Evolutionary conservation across 2,329 filamentous ascomycete genomes (phyloP), one percentile per base, ranked within the genome.

Genomic region (Aspergillus floridensis): DNA sequence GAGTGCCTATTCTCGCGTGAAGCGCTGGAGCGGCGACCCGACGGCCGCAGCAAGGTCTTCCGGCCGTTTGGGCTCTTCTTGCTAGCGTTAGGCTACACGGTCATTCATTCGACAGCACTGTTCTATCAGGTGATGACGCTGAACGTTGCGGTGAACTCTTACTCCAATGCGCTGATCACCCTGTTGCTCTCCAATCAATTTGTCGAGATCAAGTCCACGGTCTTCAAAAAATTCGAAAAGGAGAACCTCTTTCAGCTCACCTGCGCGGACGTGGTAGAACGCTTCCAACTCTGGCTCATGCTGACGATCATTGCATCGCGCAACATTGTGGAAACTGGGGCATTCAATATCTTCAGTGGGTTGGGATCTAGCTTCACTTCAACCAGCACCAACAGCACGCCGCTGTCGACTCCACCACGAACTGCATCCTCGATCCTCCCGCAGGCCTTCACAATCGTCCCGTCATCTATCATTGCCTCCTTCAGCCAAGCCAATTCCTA

Each of bases 151-250:
- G 93, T 99, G 68, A 99, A 99, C 76, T 97, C 93, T 0, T 99
- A 99, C 76, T 97, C 93, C 0, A 99, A 99, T 71, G 93, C 95
- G 0, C 81, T 99, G 4, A 82, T 99, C 35, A 97, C 95, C 0
- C 84, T 99, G 0, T 82, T 99, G 2, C 86, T 99, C 72, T 97
- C 93, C 6, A 99, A 98, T 71, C 96, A 99, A 72, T 99, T 99
- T 69, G 95, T 99, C 48, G 95, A 99, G 78, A 96, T 99, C 81
- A 99, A 99, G 72, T 91, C 91, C 61, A 96, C 93, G 0, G 96
- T 99, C 0, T 99, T 99, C 81, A 98, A 99, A 79, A 95, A 93
- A 61, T 96, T 98, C 64, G 95, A 99, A 69, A 98, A 97, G 74
- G 95, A 99, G 72, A 98, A 96, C 65, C 80, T 96, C 0, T 99